Evolutionary conservation across 768 basidiomycete genomes (phyloP).

Genomic region (Mycena albidolilacea): DNA sequence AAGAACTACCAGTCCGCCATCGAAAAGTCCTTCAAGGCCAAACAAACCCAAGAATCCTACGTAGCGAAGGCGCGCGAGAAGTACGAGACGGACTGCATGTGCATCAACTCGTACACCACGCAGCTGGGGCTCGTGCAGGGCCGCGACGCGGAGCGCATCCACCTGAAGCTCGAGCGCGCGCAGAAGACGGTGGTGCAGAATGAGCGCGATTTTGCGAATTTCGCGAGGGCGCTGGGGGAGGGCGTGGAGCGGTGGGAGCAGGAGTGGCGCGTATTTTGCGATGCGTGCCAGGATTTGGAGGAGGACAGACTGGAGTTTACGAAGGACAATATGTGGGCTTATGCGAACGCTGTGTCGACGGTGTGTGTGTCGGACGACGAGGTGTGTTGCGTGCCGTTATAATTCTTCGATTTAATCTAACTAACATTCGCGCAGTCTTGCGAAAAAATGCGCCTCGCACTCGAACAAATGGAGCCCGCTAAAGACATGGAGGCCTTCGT

Average conservation of each 20-base stretch:
- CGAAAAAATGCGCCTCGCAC: slow-evolving; percentile 86
- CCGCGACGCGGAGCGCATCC: slow-evolving; percentile 92
- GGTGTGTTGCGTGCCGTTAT: slow-evolving; percentile 61
- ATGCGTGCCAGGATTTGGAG: slow-evolving; percentile 95
- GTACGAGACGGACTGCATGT: slow-evolving; percentile 87
- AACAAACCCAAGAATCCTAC: slow-evolving; percentile 88
- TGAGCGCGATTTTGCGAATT: slow-evolving; percentile 94
- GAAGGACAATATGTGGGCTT: slow-evolving; percentile 96
- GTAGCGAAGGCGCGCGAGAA: slow-evolving; percentile 93
- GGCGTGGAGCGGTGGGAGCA: slow-evolving; percentile 91
- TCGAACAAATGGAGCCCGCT: slow-evolving; percentile 92
- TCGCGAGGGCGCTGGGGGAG: slow-evolving; percentile 83
- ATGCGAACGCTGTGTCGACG: slow-evolving; percentile 96
- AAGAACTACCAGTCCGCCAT: slow-evolving; percentile 84
- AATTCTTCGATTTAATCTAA: slow-evolving; percentile 7
- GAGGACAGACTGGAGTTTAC: slow-evolving; percentile 95
- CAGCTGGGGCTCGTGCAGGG: slow-evolving; percentile 83
- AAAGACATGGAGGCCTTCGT: slow-evolving; percentile 94
- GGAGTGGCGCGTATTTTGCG: slow-evolving; percentile 96
- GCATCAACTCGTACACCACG: slow-evolving; percentile 30
- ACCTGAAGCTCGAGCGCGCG: slow-evolving; percentile 89
- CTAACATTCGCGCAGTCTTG: slow-evolving; percentile 74
- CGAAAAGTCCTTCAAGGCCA: slow-evolving; percentile 93
- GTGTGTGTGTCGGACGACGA: slow-evolving; percentile 97
- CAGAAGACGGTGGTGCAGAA: slow-evolving; percentile 92